Base-by-base conservation (phyloP, 225 moss, liverwort and hornwort genomes). In the Ulota crispa region DNA sequence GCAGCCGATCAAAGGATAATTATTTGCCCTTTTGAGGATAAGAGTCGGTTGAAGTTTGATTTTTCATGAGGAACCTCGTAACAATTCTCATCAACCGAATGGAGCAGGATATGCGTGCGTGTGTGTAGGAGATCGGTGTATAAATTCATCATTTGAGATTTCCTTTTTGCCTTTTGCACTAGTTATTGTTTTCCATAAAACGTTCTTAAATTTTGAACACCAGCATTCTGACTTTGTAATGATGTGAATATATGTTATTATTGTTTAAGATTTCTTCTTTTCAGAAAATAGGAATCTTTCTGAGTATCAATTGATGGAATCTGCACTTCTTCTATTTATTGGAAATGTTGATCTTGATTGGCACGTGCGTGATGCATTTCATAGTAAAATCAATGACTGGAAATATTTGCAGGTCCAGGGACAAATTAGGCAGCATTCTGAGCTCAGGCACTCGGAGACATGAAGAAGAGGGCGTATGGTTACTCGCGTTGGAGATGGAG, bases 401-500 rank as follows among this genome's bases (percentile, higher is more conserved):
- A 63, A 8, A 14, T 34, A 32, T 43, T 9, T 53, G 23, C n/a
- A 26, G 20, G 32, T 31, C 53, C 60, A 61, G 82, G 68, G 68
- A 73, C 68, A 55, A 80, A 27, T 37, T 70, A 21, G 72, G 36
- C 66, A 77, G 67, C 42, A 70, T 60, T 43, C 68, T 53, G 78
- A 78, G 41, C 73, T 56, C 8, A 56, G 83, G 64, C 30, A 55
- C 55, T 55, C 45, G 67, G 80, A 88, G 79, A 70, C 28, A 86
- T 93, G 94, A 96, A 88, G 93, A 94, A 78, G 80, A 92, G 85
- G 78, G 78, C 86, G 77, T 78, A 86, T 78, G 83, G 85, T n/a
- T 85, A 88, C 82, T 84, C 89, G 56, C 83, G 88, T 30, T 94
- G 87, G 94, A 93, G 94, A 83, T 92, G 92, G 94, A 94, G 89